Conservation (phyloP, 352 stramenopile species). For the Bremia lactucae region DNA sequence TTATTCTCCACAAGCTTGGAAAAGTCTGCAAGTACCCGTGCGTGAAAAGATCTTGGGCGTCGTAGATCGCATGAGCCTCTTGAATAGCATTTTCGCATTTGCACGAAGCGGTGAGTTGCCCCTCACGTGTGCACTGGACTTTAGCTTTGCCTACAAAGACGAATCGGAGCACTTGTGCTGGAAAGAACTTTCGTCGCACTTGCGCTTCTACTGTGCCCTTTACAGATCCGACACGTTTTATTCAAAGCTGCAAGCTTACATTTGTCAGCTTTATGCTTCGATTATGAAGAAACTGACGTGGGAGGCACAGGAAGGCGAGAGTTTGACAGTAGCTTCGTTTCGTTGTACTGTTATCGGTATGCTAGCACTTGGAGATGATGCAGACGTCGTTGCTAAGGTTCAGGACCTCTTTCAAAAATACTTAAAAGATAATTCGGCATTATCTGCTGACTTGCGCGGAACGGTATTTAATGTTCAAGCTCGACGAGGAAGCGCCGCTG, state of each 20-base stretch:
- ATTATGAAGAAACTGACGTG: conserved; percentile 52
- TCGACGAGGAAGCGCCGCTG: conserved; percentile 27
- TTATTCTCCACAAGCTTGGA: conserved; percentile 82
- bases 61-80: conserved; percentile 88
- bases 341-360: conserved; percentile 65
- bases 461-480: conserved; percentile 55
- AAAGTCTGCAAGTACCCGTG: conserved; percentile 59
- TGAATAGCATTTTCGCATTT: conserved; percentile 90
- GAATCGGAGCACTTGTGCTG: conserved; percentile 67
- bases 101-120: conserved; percentile 53
- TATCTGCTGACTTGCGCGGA: conserved; percentile 52
- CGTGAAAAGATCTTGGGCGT: conserved; percentile 42
- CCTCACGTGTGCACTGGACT: conserved; percentile 51
- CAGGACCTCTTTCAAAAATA: conserved; percentile 50
- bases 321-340: conserved; percentile 42
- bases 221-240: conserved; percentile 54
- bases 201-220: conserved; percentile 49
- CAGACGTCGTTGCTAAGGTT: conserved; percentile 32
- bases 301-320: conserved; percentile 28
- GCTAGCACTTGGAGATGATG: conserved; percentile 47
- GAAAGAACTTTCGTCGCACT: conserved; percentile 62
- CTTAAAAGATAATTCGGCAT: conserved; percentile 34
- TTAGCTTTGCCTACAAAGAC: conserved; percentile 43
- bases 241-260: conserved; percentile 48
- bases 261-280: conserved; percentile 42